phyloP scores from a whole-genome alignment of 2,329 filamentous ascomycete species.

The Colletotrichum gloeosporioides region DNA sequence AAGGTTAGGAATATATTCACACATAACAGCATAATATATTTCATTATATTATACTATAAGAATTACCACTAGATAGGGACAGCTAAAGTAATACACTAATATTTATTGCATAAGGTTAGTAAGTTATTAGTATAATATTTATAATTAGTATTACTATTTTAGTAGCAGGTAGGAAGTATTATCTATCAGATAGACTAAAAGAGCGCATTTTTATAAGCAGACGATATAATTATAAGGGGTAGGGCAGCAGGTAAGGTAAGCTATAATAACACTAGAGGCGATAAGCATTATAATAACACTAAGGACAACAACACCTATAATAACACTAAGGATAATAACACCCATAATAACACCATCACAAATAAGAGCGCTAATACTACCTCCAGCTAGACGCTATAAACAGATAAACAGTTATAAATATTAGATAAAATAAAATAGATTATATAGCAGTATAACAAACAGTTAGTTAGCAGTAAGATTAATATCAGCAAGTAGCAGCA shows the following conservation, averaged over 20 bases:
- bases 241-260: background rate
- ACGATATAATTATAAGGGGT: background rate
- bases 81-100: slow-evolving; percentile 30
- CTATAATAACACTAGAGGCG: too few relatives aligned
- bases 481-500: background rate
- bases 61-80: slow-evolving; percentile 5
- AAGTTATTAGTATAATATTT: slow-evolving; percentile 30
- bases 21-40: too few relatives aligned
- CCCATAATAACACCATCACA: too few relatives aligned
- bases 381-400: background rate
- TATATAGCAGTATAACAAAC: too few relatives aligned
- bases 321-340: too few relatives aligned
- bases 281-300: too few relatives aligned
- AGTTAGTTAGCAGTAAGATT: too few relatives aligned
- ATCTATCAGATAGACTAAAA: background rate
- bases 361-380: too few relatives aligned
- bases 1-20: background rate
- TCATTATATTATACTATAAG: slow-evolving; percentile 17
- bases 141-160: slow-evolving; percentile 13
- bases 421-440: too few relatives aligned
- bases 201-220: background rate
- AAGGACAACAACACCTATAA: too few relatives aligned
- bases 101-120: slow-evolving; percentile 27
- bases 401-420: background rate
- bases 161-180: background rate